Percentiles rank a stretch among this genome's conserved stretches.
Conservation (phyloP, 345 rosid species). For the Eucalyptus decipiens region DNA sequence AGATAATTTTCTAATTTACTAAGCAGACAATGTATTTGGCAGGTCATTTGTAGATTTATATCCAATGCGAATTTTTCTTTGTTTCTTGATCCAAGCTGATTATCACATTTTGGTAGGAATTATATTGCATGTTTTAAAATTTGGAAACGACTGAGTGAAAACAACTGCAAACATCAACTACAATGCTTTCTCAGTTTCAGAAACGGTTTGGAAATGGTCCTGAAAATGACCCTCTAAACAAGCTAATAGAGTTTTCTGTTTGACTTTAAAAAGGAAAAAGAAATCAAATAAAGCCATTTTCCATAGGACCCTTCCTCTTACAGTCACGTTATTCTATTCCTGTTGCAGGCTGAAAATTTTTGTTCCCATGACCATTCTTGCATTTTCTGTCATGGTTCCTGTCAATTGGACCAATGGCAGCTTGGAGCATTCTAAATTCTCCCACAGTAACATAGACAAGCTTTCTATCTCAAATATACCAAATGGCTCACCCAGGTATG, state of each 20-base stretch:
- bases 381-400: constrained; percentile 66
- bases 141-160: not conserved
- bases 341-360: constrained; percentile 75
- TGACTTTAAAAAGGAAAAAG: not conserved
- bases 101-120: not conserved
- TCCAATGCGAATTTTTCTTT: not conserved
- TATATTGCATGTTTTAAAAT: not conserved
- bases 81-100: not conserved
- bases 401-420: constrained; percentile 80
- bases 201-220: not conserved
- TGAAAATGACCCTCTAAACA: not conserved
- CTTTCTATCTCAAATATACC: constrained; percentile 91
- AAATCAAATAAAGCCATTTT: not conserved
- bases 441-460: constrained; percentile 66
- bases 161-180: not conserved
- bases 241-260: not conserved
- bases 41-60: not conserved
- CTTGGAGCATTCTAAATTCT: constrained; percentile 37
- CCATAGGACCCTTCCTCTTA: not conserved
- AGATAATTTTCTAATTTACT: not conserved
- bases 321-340: not conserved
- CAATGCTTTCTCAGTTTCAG: not conserved
- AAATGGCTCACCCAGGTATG: constrained; percentile 57
- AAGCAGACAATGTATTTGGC: not conserved
- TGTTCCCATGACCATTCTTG: constrained; percentile 63